Base-by-base conservation (phyloP, 2,329 filamentous ascomycete species). In the Ophiostoma piceae region DNA sequence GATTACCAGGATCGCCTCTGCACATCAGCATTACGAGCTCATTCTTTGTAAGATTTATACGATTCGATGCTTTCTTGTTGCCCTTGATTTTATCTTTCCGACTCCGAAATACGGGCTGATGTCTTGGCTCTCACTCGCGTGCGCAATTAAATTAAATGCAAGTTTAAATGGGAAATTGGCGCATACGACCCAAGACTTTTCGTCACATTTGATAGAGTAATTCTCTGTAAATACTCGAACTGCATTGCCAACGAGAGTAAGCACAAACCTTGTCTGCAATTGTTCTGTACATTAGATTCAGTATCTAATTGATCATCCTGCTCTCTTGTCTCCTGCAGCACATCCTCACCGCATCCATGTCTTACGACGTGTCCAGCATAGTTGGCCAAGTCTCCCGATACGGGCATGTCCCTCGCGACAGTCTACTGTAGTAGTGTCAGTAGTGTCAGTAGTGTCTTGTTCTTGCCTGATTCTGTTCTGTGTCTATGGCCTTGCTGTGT, bases 71-170 rank as follows among this genome's bases (percentile, higher is more conserved):
- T 19, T 19, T 47, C 19, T n/a, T 8, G 2, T 47, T 47, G 43
- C 26, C 54, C 51, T 67, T 64, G 65, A 16, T 19, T 19, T 57
- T 19, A 57, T 12, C 19, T 22, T 32, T 67, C 29, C n/a, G 26
- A 32, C 67, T 64, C 47, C 67, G 22, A 39, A 60, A 62, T 57
- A 68, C 67, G 54, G 67, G 19, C 51, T 57, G 51, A 57, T 57
- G 51, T 57, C 51, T 57, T 57, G 51, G 51, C 51, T 57, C 51
- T 57, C 22, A 57, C 51, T 57, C 51, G 51, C 51, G n/a, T 57
- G 43, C 22, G 8, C 6, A 26, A 57, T 57, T 26, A 57, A 57
- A 12, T 57, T 26, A 29, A 57, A 22, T 29, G 9, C 8, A 26
- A 47, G 5, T 57, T 57, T 57, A 26, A 57, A 57, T 57, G 9